Conservation (phyloP, 768 basidiomycete species). For the Pisolithus microcarpus region DNA sequence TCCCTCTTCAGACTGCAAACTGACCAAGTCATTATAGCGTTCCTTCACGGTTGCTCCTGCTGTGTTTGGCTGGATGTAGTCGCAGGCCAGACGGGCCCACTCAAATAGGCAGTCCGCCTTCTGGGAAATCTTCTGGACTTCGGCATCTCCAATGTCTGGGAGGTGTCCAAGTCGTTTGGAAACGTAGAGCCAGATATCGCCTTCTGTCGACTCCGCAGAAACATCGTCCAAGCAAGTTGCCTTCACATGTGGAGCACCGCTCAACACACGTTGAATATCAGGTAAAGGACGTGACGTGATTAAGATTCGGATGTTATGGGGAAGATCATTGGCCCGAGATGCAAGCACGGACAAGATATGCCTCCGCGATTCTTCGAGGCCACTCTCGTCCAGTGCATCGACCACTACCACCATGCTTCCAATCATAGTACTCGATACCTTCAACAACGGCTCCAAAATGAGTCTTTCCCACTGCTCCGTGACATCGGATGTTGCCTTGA, state of each 20-base stretch:
- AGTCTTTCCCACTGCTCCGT: no score
- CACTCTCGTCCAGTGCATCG: background rate
- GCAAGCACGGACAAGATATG: no score
- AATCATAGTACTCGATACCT: no score
- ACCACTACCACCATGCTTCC: background rate
- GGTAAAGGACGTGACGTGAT: no score
- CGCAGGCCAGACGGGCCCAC: slow-evolving; percentile 16
- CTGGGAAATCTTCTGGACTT: slow-evolving; percentile 1
- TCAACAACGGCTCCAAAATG: no score
- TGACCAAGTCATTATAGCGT: background rate
- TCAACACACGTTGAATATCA: no score
- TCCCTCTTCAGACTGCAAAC: background rate
- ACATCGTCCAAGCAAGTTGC: background rate
- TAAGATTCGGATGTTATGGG: no score
- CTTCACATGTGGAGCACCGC: no score
- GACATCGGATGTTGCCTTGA: no score
- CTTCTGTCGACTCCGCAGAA: background rate
- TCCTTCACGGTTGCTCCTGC: background rate
- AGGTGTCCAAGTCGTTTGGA: background rate
- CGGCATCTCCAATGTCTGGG: background rate
- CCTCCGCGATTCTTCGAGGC: background rate
- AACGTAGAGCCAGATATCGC: background rate
- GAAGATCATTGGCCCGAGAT: no score
- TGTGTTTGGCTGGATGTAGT: slow-evolving; percentile 1
- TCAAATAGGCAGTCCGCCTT: slow-evolving; percentile 16